These are phyloP conservation scores for Citrus trifoliata DNA, from an alignment of 345 rosid species.

Conservation along the genomic window DNA sequence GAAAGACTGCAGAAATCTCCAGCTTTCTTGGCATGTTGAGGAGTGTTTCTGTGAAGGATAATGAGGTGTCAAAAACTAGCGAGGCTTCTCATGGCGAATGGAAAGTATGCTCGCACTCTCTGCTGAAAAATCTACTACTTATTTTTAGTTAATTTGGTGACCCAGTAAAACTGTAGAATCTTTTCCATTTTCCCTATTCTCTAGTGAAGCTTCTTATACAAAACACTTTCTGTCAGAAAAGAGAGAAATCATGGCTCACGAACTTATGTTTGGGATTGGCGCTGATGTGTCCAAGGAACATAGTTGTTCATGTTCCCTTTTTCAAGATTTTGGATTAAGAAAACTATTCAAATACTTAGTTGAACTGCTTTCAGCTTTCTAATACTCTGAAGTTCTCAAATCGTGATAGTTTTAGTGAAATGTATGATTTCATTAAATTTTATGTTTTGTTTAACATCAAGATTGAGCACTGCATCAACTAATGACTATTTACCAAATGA, in stretches of 20 bases:
- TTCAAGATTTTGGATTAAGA: neutral
- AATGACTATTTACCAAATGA: neutral
- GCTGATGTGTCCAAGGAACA: neutral
- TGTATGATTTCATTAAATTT: neutral
- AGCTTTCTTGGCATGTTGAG: slow-evolving; percentile 80
- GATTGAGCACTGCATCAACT: neutral
- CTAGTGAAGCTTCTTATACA: neutral
- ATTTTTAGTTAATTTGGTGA: neutral
- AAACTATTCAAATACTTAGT: neutral
- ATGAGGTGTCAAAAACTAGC: slow-evolving; percentile 29
- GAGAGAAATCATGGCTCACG: neutral
- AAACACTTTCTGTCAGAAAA: neutral
- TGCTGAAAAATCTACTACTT: neutral
- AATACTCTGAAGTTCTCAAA: neutral
- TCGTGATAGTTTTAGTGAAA: neutral
- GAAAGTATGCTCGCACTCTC: slow-evolving; percentile 57
- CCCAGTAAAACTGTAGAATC: neutral
- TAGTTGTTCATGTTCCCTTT: neutral
- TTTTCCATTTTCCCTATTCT: slow-evolving; percentile 1
- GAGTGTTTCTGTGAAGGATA: slow-evolving; percentile 59
- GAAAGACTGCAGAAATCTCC: slow-evolving; percentile 54
- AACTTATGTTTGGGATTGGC: neutral
- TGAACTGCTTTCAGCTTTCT: slow-evolving; percentile 1
- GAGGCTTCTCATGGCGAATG: slow-evolving; percentile 58
- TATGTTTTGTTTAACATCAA: neutral